Evolutionary conservation across 2,329 filamentous ascomycete species (phyloP), one percentile per base, ranked within the genome.

Genomic region (Byssothecium circinans): DNA sequence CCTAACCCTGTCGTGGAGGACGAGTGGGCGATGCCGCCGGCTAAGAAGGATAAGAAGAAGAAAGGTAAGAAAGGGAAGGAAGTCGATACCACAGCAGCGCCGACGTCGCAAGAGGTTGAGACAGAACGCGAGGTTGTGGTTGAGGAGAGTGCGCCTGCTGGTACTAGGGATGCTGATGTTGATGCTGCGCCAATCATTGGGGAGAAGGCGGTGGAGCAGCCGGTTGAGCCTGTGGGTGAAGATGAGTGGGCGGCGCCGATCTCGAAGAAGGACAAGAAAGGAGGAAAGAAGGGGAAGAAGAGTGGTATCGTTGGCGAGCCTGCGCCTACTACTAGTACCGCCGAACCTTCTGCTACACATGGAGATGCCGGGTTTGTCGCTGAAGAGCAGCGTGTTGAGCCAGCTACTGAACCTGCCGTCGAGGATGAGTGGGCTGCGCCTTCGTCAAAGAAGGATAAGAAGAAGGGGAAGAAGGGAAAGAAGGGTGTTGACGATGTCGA

Each of bases 31-130:
- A 53, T 51, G n/a, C 42, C 43, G 11, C 50, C 64, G 14, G 59
- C 60, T 3, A 66, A 67, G 44, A 58, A 62, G 29, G 61, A 60
- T 50, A 65, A 64, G 56, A 66, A 65, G 45, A 48, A 61, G 37
- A 39, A 39, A 20, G 36, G 20, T 22, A 39, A 27, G 20, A 37
- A 37, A 18, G 50, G 54, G 2, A 62, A 64, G 52, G 61, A 65
- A 22, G 52, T 49, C 14, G 60, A 62, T 40, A 55, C 54, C 14
- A 45, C 48, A 19, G 61, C 58, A 25, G 29, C 47, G 17, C 43
- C 51, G 10, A 53, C 10, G 10, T 10, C 23, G 10, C 6, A 25
- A 6, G 23, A 25, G 23, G 10, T 10, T 25, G 10, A 25, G 10
- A 25, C 10, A 5, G 23, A 25, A 6, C 35, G 8, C 35, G 44